phyloP scores from a whole-genome alignment of 2,329 filamentous ascomycete species.

The Claviceps monticola region DNA sequence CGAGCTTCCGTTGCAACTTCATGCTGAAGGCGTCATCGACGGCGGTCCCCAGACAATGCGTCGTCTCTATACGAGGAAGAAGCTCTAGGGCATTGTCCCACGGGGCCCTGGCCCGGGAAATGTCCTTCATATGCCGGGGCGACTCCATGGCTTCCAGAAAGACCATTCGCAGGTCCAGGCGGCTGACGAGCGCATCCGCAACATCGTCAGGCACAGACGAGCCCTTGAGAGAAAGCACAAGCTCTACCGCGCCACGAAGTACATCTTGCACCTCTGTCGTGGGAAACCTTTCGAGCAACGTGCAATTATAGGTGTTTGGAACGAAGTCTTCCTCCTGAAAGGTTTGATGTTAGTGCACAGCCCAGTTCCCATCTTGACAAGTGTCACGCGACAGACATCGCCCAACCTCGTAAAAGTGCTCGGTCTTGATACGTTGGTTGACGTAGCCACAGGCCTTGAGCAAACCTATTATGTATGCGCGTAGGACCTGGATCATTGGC shows the following conservation, averaged over 20 bases:
- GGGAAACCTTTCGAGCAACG: slow-evolving; percentile 53
- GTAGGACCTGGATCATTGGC: slow-evolving; percentile 49
- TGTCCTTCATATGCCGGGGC: slow-evolving; percentile 28
- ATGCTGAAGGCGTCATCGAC: slow-evolving; percentile 74
- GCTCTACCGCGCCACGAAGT: slow-evolving; percentile 39
- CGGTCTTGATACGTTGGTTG: slow-evolving; percentile 61
- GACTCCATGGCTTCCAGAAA: slow-evolving; percentile 45
- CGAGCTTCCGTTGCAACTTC: slow-evolving; percentile 81
- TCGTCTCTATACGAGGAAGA: slow-evolving; percentile 42
- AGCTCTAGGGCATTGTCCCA: slow-evolving; percentile 37
- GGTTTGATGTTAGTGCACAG: not conserved
- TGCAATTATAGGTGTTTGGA: slow-evolving; percentile 75
- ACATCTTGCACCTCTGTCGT: slow-evolving; percentile 39
- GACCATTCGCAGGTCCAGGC: slow-evolving; percentile 52
- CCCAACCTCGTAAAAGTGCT: slow-evolving; percentile 76
- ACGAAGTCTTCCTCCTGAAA: slow-evolving; percentile 87
- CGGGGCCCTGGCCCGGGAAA: slow-evolving; percentile 32
- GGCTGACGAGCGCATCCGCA: slow-evolving; percentile 42
- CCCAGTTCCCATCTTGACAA: no score
- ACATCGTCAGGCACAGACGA: slow-evolving; percentile 26
- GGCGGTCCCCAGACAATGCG: slow-evolving; percentile 46
- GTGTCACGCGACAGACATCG: not conserved
- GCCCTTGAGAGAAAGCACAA: slow-evolving; percentile 30
- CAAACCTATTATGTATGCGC: slow-evolving; percentile 74
- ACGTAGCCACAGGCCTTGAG: slow-evolving; percentile 74